Base-by-base conservation (phyloP, 1,284 basidiomycete species). In the Mycosarcoma maydis region DNA sequence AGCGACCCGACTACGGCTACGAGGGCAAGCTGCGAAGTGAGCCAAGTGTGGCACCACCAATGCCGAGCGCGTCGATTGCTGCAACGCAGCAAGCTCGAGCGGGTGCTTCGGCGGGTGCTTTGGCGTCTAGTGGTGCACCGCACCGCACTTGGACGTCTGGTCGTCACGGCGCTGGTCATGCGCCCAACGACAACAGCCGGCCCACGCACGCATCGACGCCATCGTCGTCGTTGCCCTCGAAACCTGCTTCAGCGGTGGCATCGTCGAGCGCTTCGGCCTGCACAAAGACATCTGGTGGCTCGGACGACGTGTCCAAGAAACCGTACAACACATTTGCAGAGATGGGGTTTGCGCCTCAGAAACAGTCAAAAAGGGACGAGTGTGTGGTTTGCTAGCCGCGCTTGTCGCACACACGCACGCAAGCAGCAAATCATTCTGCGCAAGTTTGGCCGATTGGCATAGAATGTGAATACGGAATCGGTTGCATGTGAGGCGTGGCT, bases 291-390 rank as follows among this genome's bases (percentile, higher is more conserved):
- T 43, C 41, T 53, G 48, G 20, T 17, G 14, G 24, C n/a, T 58
- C 55, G 39, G 27, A 59, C 32, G 34, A 51, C 37, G 17, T 42
- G 17, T 37, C 36, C 17, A 68, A 51, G 84, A 84, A 87, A 8
- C 82, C 82, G 2, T 88, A 91, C 2, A 85, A 89, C 75, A 94
- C 92, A 39, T 96, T 95, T 83, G 90, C 89, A 30, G 93, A 95
- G 85, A 94, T 95, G 92, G 92, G 92, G 0, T 89, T 92, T 75
- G 85, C 87, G 43, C 87, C 89, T 16, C 87, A 86, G 37, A 90
- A 89, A 73, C 86, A 37, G 13, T 37, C 87, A 43, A 87, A 92
- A 76, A 87, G 90, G 23, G 88, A 92, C 79, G 89, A 92, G 0
- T 94, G 92, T 84, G 83, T 60, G 8, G 50, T 75, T 32, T 47